These are phyloP conservation scores for Rhinocladiella mackenziei DNA, from an alignment of 2,329 filamentous ascomycete genomes.

Conservation along the genomic window DNA sequence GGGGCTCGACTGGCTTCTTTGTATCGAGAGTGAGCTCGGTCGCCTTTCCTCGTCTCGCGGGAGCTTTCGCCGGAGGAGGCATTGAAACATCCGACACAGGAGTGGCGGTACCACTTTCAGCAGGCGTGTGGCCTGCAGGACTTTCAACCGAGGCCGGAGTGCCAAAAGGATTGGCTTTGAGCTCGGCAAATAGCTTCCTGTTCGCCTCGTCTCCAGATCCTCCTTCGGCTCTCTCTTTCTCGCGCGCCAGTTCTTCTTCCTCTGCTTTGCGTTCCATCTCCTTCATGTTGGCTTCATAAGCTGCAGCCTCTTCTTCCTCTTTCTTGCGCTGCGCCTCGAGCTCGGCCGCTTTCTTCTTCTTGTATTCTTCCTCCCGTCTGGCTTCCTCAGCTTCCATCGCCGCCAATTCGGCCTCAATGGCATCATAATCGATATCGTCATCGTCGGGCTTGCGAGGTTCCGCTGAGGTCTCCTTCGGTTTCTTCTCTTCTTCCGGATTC, in stretches of 20 bases:
- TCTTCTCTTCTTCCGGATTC: too few species aligned
- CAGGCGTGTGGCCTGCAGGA: conserved; percentile 37
- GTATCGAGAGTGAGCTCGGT: conserved; percentile 84
- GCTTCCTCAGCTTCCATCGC: conserved; percentile 46
- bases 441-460: conserved; percentile 33
- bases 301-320: conserved; percentile 44
- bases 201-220: conserved; percentile 33
- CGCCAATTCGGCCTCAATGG: conserved; percentile 46
- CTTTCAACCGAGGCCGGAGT: conserved; percentile 31
- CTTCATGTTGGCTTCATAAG: conserved; percentile 47
- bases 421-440: conserved; percentile 45
- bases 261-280: conserved; percentile 47
- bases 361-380: conserved; percentile 44
- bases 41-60: conserved; percentile 70
- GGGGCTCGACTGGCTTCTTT: conserved; percentile 80
- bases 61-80: conserved; percentile 51
- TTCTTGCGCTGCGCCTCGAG: conserved; percentile 52
- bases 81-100: conserved; percentile 45
- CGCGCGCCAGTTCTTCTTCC: conserved; percentile 43
- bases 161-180: conserved; percentile 41
- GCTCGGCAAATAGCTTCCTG: conserved; percentile 42
- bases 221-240: conserved; percentile 39
- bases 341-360: conserved; percentile 76
- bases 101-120: conserved; percentile 45
- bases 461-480: conserved; percentile 10